Base-by-base conservation (phyloP, 331 rosid species). In the Phaseolus coccineus region DNA sequence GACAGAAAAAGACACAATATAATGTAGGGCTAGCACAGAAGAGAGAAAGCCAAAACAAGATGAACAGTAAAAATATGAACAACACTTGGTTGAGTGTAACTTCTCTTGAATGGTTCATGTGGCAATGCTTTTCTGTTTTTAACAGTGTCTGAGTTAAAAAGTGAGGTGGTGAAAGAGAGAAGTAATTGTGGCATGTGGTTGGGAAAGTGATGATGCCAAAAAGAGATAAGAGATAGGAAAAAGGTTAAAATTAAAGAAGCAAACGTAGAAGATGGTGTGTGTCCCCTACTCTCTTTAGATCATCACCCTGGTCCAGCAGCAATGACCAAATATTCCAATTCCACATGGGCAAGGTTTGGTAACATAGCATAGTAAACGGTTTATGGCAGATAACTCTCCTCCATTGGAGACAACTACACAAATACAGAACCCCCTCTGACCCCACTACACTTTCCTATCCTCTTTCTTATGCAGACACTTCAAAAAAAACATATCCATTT, bases 361-460 rank as follows among this genome's bases (percentile, higher is more conserved):
- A 40, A 22, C 40, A 83, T 10, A 57, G 77, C 72, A 83, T 10
- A 48, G 83, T 55, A 57, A 46, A 27, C 28, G 42, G 59, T 57
- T 11, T 44, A 37, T 47, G 79, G 47, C 33, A 28, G 44, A 39
- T 28, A 46, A 74, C 73, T 76, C 61, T 64, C 22, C 62, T 39
- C 64, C 53, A 51, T 48, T 67, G 25, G 83, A 61, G 86, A 82
- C 88, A 67, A 13, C 31, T 30, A 76, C 76, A 82, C 88, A 81
- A 74, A 67, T 64, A 27, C n/a, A 47, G 30, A 56, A 69, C 76
- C 69, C 69, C 47, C 71, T 2, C 33, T 53, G 53, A 74, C 58
- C 87, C 84, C 67, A 77, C 83, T 25, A 13, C 71, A 25, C 72
- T 62, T 68, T 5, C 47, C 76, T 39, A 74, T 63, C 50, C 16